Base-by-base conservation (phyloP, 2,329 filamentous ascomycete genomes). In the Fusarium robinianum region DNA sequence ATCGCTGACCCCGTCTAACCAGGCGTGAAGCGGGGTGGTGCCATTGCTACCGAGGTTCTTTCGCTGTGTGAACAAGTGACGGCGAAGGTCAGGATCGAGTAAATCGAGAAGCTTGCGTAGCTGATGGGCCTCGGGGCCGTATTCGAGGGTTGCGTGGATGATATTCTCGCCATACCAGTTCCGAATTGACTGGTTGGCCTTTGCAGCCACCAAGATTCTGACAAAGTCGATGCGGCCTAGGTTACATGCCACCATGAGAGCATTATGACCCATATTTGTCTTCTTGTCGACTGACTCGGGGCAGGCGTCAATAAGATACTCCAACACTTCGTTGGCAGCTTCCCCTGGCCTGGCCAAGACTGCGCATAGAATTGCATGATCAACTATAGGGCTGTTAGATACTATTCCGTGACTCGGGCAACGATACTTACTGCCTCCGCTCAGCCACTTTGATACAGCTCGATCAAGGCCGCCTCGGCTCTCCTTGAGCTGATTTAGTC, bases 151-250 rank as follows among this genome's bases (percentile, higher is more conserved):
- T 3, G 75, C 70, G 60, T 95, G 89, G 2, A 92, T 51, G 11
- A 92, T 69, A 56, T 92, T 95, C 53, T 80, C 75, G 8, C 81
- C 81, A 3, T 69, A 62, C 8, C 68, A 68, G 60, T 88, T 84
- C 16, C 83, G 83, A 22, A 70, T 70, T 1, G 80, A 79, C 60
- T 88, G 84, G 60, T 94, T 81, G 3, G 87, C 87, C 3, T 86
- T 87, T 17, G 78, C 80, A 1, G 76, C 71, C 36, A 92, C 74
- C 23, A 95, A 74, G 1, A 81, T 71, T 57, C 80, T 79, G 11
- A 78, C 77, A 14, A 78, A 76, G 2, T 80, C 70, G 11, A 75
- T 56, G 14, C 78, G 76, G 8, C 78, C 76, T 3, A 80, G 67
- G 3, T 73, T 67, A 49, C 83, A 85, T 2, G 88, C 87, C 8